These are phyloP conservation scores for Eucalyptus pauciflora DNA, from an alignment of 345 rosid species.

Conservation along the genomic window DNA sequence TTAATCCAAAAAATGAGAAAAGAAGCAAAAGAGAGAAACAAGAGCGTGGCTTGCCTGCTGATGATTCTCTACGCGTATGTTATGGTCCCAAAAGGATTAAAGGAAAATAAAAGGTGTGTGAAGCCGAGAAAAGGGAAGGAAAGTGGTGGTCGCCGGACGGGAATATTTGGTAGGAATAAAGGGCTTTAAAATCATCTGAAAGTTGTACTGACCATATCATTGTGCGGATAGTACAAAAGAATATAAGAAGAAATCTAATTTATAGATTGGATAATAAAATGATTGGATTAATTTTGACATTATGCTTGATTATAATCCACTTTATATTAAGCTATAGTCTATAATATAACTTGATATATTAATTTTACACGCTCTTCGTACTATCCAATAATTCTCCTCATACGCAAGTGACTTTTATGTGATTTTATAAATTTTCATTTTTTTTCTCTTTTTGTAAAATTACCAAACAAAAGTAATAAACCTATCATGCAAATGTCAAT, in stretches of 20 bases:
- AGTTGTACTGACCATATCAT: neutral
- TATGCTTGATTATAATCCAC: neutral
- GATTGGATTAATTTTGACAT: neutral
- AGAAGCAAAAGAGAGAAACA: neutral
- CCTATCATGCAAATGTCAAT: neutral
- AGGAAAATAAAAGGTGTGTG: neutral
- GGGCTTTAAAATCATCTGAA: neutral
- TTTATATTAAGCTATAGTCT: neutral
- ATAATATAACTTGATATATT: no score
- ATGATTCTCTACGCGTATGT: neutral
- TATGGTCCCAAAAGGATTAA: neutral
- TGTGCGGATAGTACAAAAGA: neutral
- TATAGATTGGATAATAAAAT: neutral
- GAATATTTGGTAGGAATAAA: neutral
- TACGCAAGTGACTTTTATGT: neutral
- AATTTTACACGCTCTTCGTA: neutral
- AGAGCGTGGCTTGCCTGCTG: neutral
- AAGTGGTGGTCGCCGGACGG: neutral
- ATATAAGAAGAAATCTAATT: neutral
- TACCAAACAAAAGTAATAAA: neutral
- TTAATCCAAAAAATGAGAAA: neutral
- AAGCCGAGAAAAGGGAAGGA: neutral
- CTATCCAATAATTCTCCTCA: neutral
- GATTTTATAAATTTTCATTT: no score
- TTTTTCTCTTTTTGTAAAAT: fast-evolving